Base-by-base conservation (phyloP, 306 rosid genomes). In the Hippophae rhamnoides region DNA sequence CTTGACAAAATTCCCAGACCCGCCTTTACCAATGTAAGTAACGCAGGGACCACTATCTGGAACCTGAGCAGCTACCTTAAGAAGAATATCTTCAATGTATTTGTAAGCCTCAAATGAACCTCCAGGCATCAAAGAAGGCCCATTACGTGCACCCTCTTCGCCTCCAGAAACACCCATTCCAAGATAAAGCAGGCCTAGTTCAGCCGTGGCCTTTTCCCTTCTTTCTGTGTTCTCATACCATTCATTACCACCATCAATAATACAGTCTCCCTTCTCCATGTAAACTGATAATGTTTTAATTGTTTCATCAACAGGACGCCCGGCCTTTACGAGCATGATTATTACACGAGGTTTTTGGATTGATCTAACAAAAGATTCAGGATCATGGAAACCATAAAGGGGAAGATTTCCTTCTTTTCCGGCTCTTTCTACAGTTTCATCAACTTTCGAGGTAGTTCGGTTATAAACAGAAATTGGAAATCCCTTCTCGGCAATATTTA, bases 31-130 rank as follows among this genome's bases (percentile, higher is more conserved):
- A 11, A 68, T 14, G 44, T 54, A 74, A n/a, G 71, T 69, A 57
- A 74, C 74, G 69, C 79, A 69, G 5, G 76, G 80, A 56, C 76
- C 73, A 13, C 80, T 70, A 46, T 75, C 76, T 12, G 75, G 80
- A 55, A 75, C 76, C 47, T 75, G 80, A 55, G 80, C 76, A 49
- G 80, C 80, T n/a, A 75, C 79, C 72, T 70, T 70, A 41, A 65
- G 27, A 58, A 75, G 72, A 58, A 75, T 70, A 52, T 75, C 80
- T 63, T 75, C 80, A 62, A 70, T 70, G 68, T 75, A 53, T 64
- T 66, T 70, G 41, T 58, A 75, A 48, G 76, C 76, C 48, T 43
- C 69, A 57, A 70, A 70, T 43, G 76, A 75, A 27, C 72, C 80
- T 65, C 80, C 72, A 7, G 76, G 80, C 75, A 75, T 69, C 80